phyloP scores from a whole-genome alignment of 495 filamentous ascomycete genomes.

The Penicillium bovifimosum region DNA sequence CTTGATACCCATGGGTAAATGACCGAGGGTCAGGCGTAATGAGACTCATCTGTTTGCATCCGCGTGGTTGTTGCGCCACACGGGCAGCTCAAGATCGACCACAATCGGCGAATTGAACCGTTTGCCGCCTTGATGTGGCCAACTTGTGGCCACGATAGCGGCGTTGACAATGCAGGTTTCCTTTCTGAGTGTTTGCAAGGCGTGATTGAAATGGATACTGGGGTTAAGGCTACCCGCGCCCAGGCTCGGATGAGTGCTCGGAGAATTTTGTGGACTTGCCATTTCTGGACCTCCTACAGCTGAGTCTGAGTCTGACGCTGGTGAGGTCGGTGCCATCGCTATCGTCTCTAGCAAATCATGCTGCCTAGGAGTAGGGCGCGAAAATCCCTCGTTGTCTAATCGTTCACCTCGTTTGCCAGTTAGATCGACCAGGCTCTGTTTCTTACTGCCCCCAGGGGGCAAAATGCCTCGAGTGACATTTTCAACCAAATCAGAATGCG shows the following conservation, averaged over 20 bases:
- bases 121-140: constrained; percentile 55
- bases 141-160: constrained; percentile 62
- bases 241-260: not conserved
- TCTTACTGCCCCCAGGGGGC: constrained; percentile 45
- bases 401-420: constrained; percentile 40
- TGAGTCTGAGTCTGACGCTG: constrained; percentile 10
- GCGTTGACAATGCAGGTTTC: constrained; percentile 79
- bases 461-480: constrained; percentile 14
- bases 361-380: not conserved
- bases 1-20: not conserved
- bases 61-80: constrained; percentile 32
- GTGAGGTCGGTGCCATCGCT: constrained; percentile 9
- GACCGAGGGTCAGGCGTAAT: constrained; percentile 12
- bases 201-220: constrained; percentile 12
- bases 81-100: constrained; percentile 67
- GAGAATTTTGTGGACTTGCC: constrained; percentile 1
- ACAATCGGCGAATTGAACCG: constrained; percentile 70
- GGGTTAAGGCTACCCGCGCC: constrained; percentile 1
- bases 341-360: not conserved
- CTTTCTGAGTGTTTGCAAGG: constrained; percentile 42
- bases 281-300: constrained; percentile 3
- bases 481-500: constrained; percentile 3
- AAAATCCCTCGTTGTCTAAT: constrained; percentile 38
- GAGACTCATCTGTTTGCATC: constrained; percentile 3
- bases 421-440: constrained; percentile 54